A percentile compares a stretch with the other conserved stretches of the same genome.
phyloP scores from a whole-genome alignment of 2,329 filamentous ascomycete genomes.

The Fusarium sp. region DNA sequence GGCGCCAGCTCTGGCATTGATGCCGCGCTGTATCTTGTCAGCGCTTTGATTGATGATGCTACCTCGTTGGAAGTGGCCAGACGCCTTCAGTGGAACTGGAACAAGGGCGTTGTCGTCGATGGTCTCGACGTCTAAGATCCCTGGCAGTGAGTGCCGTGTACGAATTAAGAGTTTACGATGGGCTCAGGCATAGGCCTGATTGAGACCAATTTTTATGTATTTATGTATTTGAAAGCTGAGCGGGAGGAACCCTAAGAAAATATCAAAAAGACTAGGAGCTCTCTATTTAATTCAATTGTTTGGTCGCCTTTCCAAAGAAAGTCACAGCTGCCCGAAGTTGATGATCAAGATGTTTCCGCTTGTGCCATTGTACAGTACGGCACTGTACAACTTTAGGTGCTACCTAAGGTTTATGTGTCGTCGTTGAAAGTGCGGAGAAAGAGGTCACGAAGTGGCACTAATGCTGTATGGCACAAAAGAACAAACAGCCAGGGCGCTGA shows the following conservation, averaged over 20 bases:
- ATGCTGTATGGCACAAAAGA: constrained; percentile 19
- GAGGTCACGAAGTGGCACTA: constrained; percentile 29
- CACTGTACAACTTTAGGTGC: neutral
- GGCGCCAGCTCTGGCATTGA: constrained; percentile 85
- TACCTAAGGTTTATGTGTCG: constrained; percentile 4
- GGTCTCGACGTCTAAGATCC: constrained; percentile 79
- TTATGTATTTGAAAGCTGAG: constrained; percentile 43
- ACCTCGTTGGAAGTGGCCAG: constrained; percentile 80
- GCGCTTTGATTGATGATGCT: constrained; percentile 82
- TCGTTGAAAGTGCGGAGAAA: constrained; percentile 43
- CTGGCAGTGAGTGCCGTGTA: constrained; percentile 47
- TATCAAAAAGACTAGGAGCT: constrained; percentile 43
- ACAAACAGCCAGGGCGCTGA: constrained; percentile 16
- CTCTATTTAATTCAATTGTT: constrained; percentile 44
- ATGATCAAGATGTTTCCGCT: neutral
- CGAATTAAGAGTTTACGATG: constrained; percentile 40
- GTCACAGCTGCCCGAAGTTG: neutral
- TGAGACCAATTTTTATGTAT: constrained; percentile 43
- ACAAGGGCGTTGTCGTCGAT: constrained; percentile 85
- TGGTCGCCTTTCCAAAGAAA: constrained; percentile 27
- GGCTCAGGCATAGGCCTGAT: constrained; percentile 37
- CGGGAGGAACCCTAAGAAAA: constrained; percentile 46
- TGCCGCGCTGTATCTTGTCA: constrained; percentile 85
- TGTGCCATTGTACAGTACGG: neutral
- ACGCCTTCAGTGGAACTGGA: constrained; percentile 84